Evolutionary conservation across 73 alveolate genomes (phyloP).

Genomic region (Blepharisma stoltei): DNA sequence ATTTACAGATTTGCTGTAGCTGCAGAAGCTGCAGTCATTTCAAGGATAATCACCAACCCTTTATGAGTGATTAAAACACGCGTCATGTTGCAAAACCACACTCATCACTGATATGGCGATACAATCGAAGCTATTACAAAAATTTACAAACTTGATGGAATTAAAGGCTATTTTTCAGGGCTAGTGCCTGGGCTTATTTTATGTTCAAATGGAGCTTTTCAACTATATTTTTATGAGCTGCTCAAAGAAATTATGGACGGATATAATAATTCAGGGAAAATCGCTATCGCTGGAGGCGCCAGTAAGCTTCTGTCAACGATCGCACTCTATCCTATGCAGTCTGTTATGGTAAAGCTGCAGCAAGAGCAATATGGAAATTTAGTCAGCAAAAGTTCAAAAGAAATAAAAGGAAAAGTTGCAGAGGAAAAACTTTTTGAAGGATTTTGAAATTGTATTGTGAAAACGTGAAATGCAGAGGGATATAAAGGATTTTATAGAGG

Average conservation of each 20-base stretch:
- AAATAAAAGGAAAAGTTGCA: background rate
- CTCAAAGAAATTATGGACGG: constrained; percentile 8
- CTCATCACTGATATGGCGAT: constrained; percentile 9
- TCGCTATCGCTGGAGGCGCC: constrained; percentile 6
- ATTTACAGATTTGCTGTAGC: background rate
- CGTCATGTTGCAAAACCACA: background rate
- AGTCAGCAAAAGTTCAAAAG: background rate
- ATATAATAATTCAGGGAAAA: background rate
- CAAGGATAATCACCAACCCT: constrained; percentile 19
- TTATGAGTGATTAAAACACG: constrained; percentile 30
- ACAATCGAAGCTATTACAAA: constrained; percentile 24
- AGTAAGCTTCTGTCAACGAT: constrained; percentile 17
- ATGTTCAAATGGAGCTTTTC: constrained; percentile 14
- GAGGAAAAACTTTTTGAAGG: constrained; percentile 10
- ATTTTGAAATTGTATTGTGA: constrained; percentile 7
- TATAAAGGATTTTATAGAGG: constrained; percentile 28
- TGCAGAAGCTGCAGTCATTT: constrained; percentile 28
- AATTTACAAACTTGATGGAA: constrained; percentile 14
- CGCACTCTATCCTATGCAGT: constrained; percentile 6
- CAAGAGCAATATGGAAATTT: constrained; percentile 9
- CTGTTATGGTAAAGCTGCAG: constrained; percentile 10
- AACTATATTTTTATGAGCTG: background rate
- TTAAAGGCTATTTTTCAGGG: constrained; percentile 15
- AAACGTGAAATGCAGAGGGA: background rate
- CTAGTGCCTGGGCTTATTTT: constrained; percentile 23